phyloP scores from a whole-genome alignment of 768 basidiomycete genomes.

The Rhodotorula diobovata region DNA sequence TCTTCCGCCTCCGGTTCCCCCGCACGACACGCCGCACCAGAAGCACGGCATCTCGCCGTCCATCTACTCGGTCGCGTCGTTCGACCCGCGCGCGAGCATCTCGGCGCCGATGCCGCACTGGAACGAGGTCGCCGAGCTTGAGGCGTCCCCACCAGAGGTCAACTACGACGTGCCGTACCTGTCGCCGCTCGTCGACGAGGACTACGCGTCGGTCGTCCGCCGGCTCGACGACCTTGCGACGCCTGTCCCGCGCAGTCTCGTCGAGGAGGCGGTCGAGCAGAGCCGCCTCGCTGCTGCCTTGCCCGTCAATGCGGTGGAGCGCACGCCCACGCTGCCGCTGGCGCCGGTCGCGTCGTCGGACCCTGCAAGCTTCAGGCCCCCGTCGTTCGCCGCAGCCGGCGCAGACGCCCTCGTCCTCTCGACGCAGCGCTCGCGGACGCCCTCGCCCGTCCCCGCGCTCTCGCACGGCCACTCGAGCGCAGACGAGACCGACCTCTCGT shows the following conservation, averaged over 20 bases:
- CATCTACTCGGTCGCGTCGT: constrained; percentile 32
- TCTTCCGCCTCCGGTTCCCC: neutral
- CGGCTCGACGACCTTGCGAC: constrained; percentile 18
- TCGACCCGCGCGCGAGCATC: constrained; percentile 3
- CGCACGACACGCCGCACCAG: constrained; percentile 3
- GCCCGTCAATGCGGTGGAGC: neutral
- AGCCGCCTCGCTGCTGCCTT: neutral
- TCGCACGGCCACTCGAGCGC: neutral
- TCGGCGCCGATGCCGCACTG: neutral
- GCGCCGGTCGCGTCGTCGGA: neutral
- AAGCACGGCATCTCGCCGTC: constrained; percentile 20
- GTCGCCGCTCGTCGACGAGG: neutral
- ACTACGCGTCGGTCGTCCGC: constrained; percentile 14
- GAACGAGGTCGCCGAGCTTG: neutral
- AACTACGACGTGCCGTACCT: constrained; percentile 31
- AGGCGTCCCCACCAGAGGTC: neutral
- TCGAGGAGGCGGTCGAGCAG: neutral
- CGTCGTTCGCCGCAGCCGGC: neutral
- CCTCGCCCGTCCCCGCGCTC: neutral
- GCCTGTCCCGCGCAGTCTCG: neutral
- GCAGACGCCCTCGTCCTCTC: neutral
- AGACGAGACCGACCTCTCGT: neutral
- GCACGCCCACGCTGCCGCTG: neutral
- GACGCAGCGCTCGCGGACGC: neutral
- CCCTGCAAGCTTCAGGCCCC: too few species aligned